Base-by-base conservation (phyloP, 371 early-diverging fungal genomes). In the Fennellomyces sp. region DNA sequence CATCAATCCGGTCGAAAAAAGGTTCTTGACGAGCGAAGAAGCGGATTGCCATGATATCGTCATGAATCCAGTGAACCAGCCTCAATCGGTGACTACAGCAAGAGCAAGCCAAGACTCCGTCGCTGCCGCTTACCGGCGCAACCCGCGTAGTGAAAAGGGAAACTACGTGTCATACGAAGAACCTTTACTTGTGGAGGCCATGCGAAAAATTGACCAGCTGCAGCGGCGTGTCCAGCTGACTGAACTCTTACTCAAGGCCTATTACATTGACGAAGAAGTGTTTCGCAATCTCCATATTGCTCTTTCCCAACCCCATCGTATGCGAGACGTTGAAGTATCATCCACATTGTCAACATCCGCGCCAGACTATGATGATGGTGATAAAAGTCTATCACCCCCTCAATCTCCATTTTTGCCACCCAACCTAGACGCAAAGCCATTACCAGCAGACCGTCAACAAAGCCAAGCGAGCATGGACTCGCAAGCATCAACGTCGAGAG, bases 251-350 rank as follows among this genome's bases (percentile, higher is more conserved):
- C 60, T 72, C 54, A 65, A 72, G 35, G 69, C 68, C 1, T 72
- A 72, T 38, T 72, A 72, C 36, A 65, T 72, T 21, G 61, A 72
- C 25, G 72, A 72, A 41, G 72, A 72, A 48, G 62, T 72, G 11
- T 78, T 78, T 55, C 60, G 78, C 41, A 39, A 25, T 36, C n/a
- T 54, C 11, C 30, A 35, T 26, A 35, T 39, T 35, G 55, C 55
- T 5, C 45, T 45, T 23, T 19, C 45, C 4, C 45, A 45, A 45
- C 19, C 17, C 5, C 21, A 45, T 17, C 45, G 23, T 11, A 2
- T 15, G 45, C 25, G 23, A 33, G 45, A 17, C 4, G 3, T 11
- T 45, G 21, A 45, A 5, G 12, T 1, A 4, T 45, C 45, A 21
- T 45, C 45, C 5, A 27, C 5, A 45, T 3, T 45, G 23, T 45